phyloP scores from a whole-genome alignment of 805 yeast genomes.

The Saccharomycopsis capsularis region DNA sequence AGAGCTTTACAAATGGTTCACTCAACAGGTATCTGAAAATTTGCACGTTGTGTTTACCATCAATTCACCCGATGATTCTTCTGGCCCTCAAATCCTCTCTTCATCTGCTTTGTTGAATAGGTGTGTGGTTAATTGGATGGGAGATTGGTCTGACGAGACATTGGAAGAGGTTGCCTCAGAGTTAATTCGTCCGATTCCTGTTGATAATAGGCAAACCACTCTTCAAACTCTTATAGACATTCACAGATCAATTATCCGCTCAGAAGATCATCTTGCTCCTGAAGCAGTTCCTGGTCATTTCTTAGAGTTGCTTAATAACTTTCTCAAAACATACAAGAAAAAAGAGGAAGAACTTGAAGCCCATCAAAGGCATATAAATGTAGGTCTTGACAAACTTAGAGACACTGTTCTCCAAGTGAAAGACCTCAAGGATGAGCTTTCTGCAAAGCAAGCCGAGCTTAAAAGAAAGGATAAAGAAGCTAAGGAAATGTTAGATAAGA shows the following conservation, averaged over 20 bases:
- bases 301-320: constrained; percentile 41
- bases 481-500: constrained; percentile 57
- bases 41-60: constrained; percentile 80
- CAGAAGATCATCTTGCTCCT: constrained; percentile 15
- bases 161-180: constrained; percentile 43
- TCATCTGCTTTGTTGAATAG: constrained; percentile 89
- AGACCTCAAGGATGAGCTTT: constrained; percentile 46
- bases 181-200: constrained; percentile 40
- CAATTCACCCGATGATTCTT: constrained; percentile 39
- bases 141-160: constrained; percentile 60
- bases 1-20: constrained; percentile 73
- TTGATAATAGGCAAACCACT: constrained; percentile 46
- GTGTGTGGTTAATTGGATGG: constrained; percentile 86
- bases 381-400: constrained; percentile 66
- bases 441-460: constrained; percentile 45
- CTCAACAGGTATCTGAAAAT: constrained; percentile 55
- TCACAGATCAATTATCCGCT: constrained; percentile 32
- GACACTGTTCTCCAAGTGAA: constrained; percentile 74
- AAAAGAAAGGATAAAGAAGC: constrained; percentile 61
- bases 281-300: constrained; percentile 47
- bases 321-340: constrained; percentile 35
- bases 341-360: constrained; percentile 49
- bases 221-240: constrained; percentile 40
- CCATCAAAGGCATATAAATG: constrained; percentile 61
- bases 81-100: constrained; percentile 44